These are phyloP conservation scores for Phytophthora foliorum DNA, from an alignment of 352 stramenopile genomes.

Conservation along the genomic window DNA sequence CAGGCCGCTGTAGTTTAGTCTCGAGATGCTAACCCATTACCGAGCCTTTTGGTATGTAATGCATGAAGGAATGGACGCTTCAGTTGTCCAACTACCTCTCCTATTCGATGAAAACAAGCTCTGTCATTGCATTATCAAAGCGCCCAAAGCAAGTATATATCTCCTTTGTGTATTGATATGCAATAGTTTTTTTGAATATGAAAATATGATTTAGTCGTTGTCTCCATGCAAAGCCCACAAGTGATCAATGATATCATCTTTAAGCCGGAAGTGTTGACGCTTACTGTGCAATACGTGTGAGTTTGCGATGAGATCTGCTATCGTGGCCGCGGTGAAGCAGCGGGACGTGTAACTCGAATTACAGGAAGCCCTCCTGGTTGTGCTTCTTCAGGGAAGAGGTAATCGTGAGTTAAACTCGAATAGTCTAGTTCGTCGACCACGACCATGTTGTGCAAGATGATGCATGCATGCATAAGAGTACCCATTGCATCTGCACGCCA, in stretches of 20 bases:
- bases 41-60: no score
- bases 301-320: background rate
- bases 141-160: background rate
- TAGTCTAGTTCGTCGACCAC: slow-evolving; percentile 14
- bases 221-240: background rate
- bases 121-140: no score
- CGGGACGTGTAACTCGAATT: background rate
- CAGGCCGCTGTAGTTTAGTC: no score
- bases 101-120: no score
- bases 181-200: background rate
- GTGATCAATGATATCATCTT: background rate
- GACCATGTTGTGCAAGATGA: slow-evolving; percentile 29
- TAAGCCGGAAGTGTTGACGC: background rate
- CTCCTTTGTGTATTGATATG: background rate
- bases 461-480: slow-evolving; percentile 18
- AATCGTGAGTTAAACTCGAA: background rate
- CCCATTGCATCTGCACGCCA: slow-evolving; percentile 21
- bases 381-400: background rate
- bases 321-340: background rate
- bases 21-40: no score
- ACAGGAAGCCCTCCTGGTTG: background rate
- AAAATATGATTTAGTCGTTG: background rate
- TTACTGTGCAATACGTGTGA: background rate
- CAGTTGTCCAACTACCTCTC: no score
- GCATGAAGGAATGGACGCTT: no score